Evolutionary conservation across 2,329 filamentous ascomycete species (phyloP), one percentile per base, ranked within the genome.

Genomic region (Thelonectria discophora): DNA sequence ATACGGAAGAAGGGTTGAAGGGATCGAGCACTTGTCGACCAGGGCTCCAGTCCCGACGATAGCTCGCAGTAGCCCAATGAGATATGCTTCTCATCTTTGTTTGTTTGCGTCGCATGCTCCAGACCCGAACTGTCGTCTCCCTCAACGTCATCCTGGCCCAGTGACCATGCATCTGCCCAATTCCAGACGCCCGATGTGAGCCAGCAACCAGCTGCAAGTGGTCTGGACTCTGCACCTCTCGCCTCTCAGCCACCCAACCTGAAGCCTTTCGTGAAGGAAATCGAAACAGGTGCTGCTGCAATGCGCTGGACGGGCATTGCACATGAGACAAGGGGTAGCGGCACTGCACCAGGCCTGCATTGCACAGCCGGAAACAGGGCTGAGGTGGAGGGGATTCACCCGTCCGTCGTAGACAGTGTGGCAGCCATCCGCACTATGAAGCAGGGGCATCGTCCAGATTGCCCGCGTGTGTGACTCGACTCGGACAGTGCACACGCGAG

Each of bases 291-390:
- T 47, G 40, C 13, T 45, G 52, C 47, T 53, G 58, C 47, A 57
- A 27, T 39, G 21, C 37, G 27, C n/a, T 55, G 21, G 32, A 30
- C 24, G 51, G 32, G 13, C 52, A 45, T 55, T 34, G 47, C 20
- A 50, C 39, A 18, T 34, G 32, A 60, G 34, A 55, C 58, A 60
- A 60, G 57, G 52, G 42, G 58, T 30, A 49, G 63, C 49, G 62
- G 66, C 55, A 64, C 67, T 68, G 69, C 62, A 62, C 58, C 39
- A 55, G 27, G 48, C 24, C 48, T 49, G 39, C 66, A 69, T 65
- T 55, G 68, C 68, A 71, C 66, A 68, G 69, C 69, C 69, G 62
- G 62, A 54, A 66, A 70, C 60, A 71, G 65, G 69, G 69, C 69
- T 71, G 69, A 70, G 67, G 69, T 71, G 69, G 69, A 71, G 32